Evolutionary conservation across 108 stramenopile genomes (phyloP).

Genomic region (Aureococcus anophagefferens): DNA sequence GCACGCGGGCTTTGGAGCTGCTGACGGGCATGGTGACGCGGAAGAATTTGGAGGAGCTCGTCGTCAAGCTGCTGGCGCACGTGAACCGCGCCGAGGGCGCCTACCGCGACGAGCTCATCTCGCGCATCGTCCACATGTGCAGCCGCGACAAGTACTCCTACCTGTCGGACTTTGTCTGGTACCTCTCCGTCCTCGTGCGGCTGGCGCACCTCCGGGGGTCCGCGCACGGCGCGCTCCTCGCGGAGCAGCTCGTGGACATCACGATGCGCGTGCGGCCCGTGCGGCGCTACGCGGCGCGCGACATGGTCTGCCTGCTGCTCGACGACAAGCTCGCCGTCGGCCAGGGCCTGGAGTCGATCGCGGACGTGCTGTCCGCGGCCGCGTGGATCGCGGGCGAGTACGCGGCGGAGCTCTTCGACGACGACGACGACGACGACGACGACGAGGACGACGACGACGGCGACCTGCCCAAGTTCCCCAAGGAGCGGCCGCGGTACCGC

Average conservation of each 20-base stretch:
- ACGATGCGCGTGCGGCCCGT: constrained; percentile 84
- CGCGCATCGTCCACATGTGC: constrained; percentile 86
- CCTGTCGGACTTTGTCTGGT: constrained; percentile 86
- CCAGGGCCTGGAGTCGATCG: constrained; percentile 28
- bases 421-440: constrained; percentile 53
- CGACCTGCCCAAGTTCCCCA: constrained; percentile 3
- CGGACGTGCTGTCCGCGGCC: constrained; percentile 69
- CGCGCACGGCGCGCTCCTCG: constrained; percentile 50
- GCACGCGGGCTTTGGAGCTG: constrained; percentile 84
- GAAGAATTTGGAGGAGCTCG: constrained; percentile 79
- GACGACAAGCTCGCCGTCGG: constrained; percentile 20
- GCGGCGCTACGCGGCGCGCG: constrained; percentile 72
- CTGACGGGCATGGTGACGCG: constrained; percentile 86
- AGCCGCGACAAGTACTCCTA: constrained; percentile 80
- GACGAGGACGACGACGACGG: constrained; percentile 38
- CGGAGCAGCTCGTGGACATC: constrained; percentile 82
- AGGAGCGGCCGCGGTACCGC: not conserved
- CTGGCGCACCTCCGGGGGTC: constrained; percentile 74
- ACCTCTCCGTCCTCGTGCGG: constrained; percentile 71
- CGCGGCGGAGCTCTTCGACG: constrained; percentile 10
- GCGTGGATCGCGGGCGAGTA: constrained; percentile 95
- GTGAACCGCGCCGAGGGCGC: constrained; percentile 71
- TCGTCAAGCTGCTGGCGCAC: constrained; percentile 79
- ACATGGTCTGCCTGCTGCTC: constrained; percentile 56
- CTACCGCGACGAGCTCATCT: constrained; percentile 85